Percentiles rank a stretch among this genome's conserved stretches.
Evolutionary conservation across 2,329 filamentous ascomycete species (phyloP).

Genomic region (Alternaria ventricosa): DNA sequence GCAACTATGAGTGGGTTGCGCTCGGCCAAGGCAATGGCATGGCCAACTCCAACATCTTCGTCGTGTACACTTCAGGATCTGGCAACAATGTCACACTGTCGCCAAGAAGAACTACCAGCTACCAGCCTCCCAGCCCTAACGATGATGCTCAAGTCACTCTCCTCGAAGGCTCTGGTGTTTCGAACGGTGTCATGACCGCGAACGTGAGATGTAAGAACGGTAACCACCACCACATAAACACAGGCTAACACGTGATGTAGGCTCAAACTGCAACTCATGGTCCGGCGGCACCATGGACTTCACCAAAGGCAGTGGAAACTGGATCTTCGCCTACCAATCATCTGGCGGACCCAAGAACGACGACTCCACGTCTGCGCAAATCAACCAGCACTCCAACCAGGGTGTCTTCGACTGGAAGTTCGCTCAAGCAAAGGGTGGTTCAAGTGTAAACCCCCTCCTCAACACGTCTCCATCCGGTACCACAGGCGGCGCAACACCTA

Average conservation of each 20-base stretch:
- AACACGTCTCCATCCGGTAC: conserved; percentile 29
- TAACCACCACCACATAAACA: rapidly evolving
- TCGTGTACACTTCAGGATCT: conserved; percentile 61
- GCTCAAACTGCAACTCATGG: conserved; percentile 62
- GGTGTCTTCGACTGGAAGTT: conserved; percentile 57
- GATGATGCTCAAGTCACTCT: conserved; percentile 54
- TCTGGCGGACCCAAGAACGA: conserved; percentile 57
- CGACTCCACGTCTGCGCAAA: conserved; percentile 51
- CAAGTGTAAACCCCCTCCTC: conserved; percentile 53
- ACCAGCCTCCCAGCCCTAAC: conserved; percentile 53
- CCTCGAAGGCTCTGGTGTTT: conserved; percentile 61
- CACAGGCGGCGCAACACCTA: conserved; percentile 21
- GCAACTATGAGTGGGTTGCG: conserved; percentile 60
- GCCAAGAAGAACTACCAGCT: conserved; percentile 55
- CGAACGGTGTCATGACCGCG: conserved; percentile 60
- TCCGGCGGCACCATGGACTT: conserved; percentile 60
- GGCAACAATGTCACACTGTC: conserved; percentile 65
- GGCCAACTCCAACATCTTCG: conserved; percentile 64
- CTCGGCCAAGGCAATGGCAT: conserved; percentile 63
- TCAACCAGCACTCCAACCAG: conserved; percentile 55
- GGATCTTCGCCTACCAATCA: conserved; percentile 59
- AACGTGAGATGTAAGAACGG: conserved; percentile 59
- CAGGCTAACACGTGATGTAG: conserved; percentile 33
- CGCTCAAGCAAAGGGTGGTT: conserved; percentile 58
- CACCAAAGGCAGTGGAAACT: conserved; percentile 51